Conservation (phyloP, 306 rosid species). For the Vicia villosa region DNA sequence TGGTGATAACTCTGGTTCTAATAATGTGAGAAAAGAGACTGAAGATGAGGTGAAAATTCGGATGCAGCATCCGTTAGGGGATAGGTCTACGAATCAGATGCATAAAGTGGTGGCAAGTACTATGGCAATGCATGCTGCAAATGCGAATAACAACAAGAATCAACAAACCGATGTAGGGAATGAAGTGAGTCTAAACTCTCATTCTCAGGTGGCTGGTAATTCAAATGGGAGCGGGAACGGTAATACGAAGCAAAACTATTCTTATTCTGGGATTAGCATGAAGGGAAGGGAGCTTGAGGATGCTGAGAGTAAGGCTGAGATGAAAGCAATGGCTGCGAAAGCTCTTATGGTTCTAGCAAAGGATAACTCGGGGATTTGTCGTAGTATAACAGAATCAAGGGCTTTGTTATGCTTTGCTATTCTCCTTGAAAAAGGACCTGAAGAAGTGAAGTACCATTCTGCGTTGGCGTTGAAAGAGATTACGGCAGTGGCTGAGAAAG, state of each 20-base stretch:
- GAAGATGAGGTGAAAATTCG: conserved; percentile 38
- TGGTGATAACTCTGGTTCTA: neutral
- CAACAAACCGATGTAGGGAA: conserved; percentile 26
- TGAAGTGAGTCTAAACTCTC: conserved; percentile 10
- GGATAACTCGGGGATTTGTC: conserved; percentile 74
- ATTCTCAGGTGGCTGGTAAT: conserved; percentile 6
- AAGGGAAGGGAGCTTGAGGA: conserved; percentile 81
- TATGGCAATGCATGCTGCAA: conserved; percentile 55
- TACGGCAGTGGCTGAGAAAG: conserved; percentile 80
- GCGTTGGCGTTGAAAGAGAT: conserved; percentile 98
- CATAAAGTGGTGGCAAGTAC: conserved; percentile 65
- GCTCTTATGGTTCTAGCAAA: conserved; percentile 79
- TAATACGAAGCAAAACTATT: conserved; percentile 46
- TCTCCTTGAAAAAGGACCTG: conserved; percentile 75
- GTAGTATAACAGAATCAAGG: conserved; percentile 85
- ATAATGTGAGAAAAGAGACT: conserved; percentile 19
- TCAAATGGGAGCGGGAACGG: conserved; percentile 40
- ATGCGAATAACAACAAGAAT: neutral
- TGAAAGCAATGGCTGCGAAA: conserved; percentile 92
- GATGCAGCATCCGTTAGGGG: conserved; percentile 65
- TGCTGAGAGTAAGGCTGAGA: conserved; percentile 62
- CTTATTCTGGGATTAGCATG: conserved; percentile 58
- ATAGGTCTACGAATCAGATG: conserved; percentile 47
- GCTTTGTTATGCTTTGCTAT: conserved; percentile 88
- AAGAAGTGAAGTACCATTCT: conserved; percentile 70